These are phyloP conservation scores for Metschnikowia drakensbergensis DNA, from an alignment of 805 yeast genomes.

Conservation along the genomic window DNA sequence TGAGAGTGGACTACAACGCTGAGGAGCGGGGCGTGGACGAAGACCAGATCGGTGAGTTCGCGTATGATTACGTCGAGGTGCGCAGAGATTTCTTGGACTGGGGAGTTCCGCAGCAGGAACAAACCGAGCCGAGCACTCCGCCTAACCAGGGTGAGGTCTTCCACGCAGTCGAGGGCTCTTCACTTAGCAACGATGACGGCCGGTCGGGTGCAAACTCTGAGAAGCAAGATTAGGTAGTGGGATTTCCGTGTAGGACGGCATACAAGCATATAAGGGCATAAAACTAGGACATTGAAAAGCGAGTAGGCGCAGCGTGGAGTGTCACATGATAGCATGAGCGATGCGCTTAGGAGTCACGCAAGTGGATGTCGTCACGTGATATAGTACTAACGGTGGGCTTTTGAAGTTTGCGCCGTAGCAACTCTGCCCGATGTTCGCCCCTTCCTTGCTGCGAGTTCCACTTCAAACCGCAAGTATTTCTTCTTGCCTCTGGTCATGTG, in stretches of 20 bases:
- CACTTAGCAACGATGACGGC: slow-evolving; percentile 6
- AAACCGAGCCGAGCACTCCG: slow-evolving; percentile 8
- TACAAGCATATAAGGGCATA: slow-evolving; percentile 2
- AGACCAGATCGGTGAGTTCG: slow-evolving; percentile 96
- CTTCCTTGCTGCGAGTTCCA: too few species aligned
- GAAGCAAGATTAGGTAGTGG: slow-evolving; percentile 10
- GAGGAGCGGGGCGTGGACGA: slow-evolving; percentile 92
- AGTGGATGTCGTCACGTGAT: too few species aligned
- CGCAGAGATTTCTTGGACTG: slow-evolving; percentile 80
- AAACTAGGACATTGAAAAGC: not conserved
- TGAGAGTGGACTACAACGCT: slow-evolving; percentile 79
- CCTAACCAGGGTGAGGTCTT: slow-evolving; percentile 9
- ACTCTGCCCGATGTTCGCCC: too few species aligned
- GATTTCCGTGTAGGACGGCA: not conserved
- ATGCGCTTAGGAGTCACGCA: too few species aligned
- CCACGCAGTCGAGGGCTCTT: slow-evolving; percentile 13
- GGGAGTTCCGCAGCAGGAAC: slow-evolving; percentile 25
- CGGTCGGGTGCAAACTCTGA: slow-evolving; percentile 9
- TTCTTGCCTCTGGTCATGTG: too few species aligned
- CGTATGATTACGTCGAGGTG: slow-evolving; percentile 97
- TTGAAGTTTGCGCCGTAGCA: too few species aligned
- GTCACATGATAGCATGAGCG: not conserved
- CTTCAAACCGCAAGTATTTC: too few species aligned
- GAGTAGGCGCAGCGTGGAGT: too few species aligned
- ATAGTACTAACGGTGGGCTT: too few species aligned